These are phyloP conservation scores for Hypoxylon lienhwacheense DNA, from an alignment of 495 filamentous ascomycete genomes.

Conservation along the genomic window DNA sequence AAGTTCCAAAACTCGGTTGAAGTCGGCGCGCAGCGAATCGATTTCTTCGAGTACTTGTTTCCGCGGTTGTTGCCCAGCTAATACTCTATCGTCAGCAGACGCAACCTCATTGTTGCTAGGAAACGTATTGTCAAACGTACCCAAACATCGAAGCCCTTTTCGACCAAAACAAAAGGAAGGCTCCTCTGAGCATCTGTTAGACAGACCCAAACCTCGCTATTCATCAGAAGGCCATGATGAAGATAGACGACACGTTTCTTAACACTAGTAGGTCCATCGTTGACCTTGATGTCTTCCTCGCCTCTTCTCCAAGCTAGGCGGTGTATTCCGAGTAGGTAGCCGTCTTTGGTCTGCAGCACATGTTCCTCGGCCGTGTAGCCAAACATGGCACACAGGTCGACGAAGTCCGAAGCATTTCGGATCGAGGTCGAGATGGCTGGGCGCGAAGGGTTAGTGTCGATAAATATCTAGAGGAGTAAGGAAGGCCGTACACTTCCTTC, in stretches of 20 bases:
- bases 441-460: slow-evolving; percentile 22
- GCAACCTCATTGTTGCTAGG: background rate
- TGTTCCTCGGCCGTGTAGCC: slow-evolving; percentile 95
- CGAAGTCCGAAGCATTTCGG: slow-evolving; percentile 80
- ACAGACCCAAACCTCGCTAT: slow-evolving; percentile 98
- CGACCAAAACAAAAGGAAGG: slow-evolving; percentile 86
- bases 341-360: slow-evolving; percentile 90
- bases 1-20: slow-evolving; percentile 91
- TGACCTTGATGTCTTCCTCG: slow-evolving; percentile 73
- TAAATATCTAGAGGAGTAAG: background rate
- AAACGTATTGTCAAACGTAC: slow-evolving; percentile 47
- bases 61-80: slow-evolving; percentile 94
- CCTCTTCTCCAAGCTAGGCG: slow-evolving; percentile 79
- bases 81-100: slow-evolving; percentile 9
- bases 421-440: slow-evolving; percentile 55
- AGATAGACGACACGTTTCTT: slow-evolving; percentile 89
- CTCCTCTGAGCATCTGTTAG: slow-evolving; percentile 81
- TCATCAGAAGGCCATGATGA: slow-evolving; percentile 97
- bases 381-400: slow-evolving; percentile 84
- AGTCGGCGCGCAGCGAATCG: slow-evolving; percentile 68
- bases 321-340: slow-evolving; percentile 90
- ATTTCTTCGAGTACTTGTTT: slow-evolving; percentile 99
- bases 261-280: slow-evolving; percentile 67
- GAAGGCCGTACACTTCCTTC: slow-evolving; percentile 53
- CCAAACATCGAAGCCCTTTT: slow-evolving; percentile 96